Evolutionary conservation across 106 monocot genomes (phyloP), one percentile per base, ranked within the genome.

Genomic region (Agapanthus africanus): DNA sequence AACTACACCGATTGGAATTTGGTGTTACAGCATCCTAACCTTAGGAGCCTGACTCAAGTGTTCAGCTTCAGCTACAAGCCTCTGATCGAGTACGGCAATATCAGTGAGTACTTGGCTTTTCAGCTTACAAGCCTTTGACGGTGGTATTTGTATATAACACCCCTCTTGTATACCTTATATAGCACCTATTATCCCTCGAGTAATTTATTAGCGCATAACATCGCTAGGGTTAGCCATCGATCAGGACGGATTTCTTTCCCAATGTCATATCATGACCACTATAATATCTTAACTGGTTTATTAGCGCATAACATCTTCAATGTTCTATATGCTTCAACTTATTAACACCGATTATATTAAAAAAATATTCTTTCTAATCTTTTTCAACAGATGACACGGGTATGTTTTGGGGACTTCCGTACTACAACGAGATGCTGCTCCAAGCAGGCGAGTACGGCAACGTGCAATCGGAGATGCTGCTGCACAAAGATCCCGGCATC

Each of bases 1-100:
- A 95, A 95, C 47, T 95, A 88, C 70, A 95, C 81, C 50, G 81
- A 91, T 11, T 95, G 95, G 88, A 95, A 81, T 62, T 70, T 95
- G 78, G 85, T 95, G 47, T 51, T 91, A 21, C 81, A 88, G 59
- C 95, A 95, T 60, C 95, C 91, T 11, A 88, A 88, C 44, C 71
- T 91, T 25, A 40, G 41, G 39, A 81, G 73, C 65, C 6, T 95
- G 16, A 73, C 69, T 0, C 74, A 75, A 54, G 72, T 85, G 25
- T 95, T 87, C 77, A 95, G 94, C 60, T 95, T 95, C 37, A 81
- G 79, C 56, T 85, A 88, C 59, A 22, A 66, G 39, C 76, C 87
- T 44, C 80, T 91, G 22, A 32, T 68, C 4, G 36, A 75, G 0
- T 91, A 88, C 61, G 74, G 68, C 11, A 23, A 54, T 40, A 61